Percentiles rank a stretch among this genome's conserved stretches.
Evolutionary conservation across 441 rosid genomes (phyloP).

Genomic region (Populus hybrid): DNA sequence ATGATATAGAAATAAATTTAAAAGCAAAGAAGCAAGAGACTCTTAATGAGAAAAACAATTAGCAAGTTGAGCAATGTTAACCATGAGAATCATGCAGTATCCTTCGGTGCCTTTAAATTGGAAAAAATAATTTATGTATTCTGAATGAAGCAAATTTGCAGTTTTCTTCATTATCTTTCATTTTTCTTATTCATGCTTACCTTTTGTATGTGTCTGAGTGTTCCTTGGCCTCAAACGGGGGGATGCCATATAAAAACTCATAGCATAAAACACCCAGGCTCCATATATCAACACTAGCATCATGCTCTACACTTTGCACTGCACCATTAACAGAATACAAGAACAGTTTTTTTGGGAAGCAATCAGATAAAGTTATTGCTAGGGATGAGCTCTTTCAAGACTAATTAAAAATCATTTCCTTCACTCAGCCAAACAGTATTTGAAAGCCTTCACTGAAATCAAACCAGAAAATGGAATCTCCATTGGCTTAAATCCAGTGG

Average conservation of each 20-base stretch:
- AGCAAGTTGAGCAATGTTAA: too few species aligned
- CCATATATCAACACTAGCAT: conserved; percentile 93
- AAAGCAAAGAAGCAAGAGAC: not conserved
- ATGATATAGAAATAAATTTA: not conserved
- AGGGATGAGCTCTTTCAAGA: not conserved
- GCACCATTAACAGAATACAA: conserved; percentile 24
- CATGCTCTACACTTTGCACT: conserved; percentile 95
- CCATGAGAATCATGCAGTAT: not conserved
- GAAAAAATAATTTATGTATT: not conserved
- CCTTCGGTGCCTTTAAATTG: not conserved
- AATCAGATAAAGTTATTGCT: too few species aligned
- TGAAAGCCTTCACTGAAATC: not conserved
- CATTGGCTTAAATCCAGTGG: not conserved
- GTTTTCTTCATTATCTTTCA: not conserved
- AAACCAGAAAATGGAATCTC: not conserved
- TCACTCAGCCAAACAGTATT: not conserved
- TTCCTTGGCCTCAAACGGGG: conserved; percentile 91
- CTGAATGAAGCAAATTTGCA: not conserved
- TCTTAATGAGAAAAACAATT: too few species aligned
- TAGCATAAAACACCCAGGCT: conserved; percentile 91
- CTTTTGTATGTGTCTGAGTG: conserved; percentile 93
- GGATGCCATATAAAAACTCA: conserved; percentile 85
- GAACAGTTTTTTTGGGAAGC: too few species aligned
- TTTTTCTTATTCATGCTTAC: conserved; percentile 28
- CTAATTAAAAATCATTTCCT: not conserved